Conservation (phyloP, 2,329 filamentous ascomycete species). For the Stachybotrys elegans region DNA sequence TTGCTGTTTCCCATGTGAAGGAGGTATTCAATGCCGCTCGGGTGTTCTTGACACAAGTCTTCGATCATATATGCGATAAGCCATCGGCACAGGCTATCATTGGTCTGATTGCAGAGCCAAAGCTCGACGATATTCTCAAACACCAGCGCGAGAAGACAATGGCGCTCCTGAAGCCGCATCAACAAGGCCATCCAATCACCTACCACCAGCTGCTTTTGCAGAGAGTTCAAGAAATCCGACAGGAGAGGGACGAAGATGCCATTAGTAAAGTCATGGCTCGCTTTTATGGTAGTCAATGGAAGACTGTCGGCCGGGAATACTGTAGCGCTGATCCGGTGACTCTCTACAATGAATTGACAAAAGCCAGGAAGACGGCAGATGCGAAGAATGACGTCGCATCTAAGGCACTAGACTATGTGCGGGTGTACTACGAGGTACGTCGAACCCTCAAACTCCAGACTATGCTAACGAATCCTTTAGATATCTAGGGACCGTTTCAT, state of each 20-base stretch:
- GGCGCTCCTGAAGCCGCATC: conserved; percentile 40
- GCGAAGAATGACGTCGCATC: conserved; percentile 23
- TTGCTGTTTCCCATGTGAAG: conserved; percentile 27
- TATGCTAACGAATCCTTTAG: conserved; percentile 6
- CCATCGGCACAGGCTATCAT: conserved; percentile 10
- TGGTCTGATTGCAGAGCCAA: conserved; percentile 10
- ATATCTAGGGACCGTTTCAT: conserved; percentile 14
- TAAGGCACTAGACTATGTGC: conserved; percentile 30
- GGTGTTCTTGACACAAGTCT: conserved; percentile 5
- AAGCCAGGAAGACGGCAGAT: no score
- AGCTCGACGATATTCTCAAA: conserved; percentile 11
- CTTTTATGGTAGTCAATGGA: conserved; percentile 5
- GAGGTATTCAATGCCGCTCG: conserved; percentile 10
- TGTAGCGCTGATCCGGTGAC: no score
- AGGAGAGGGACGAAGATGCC: conserved; percentile 2
- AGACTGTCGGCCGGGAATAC: background rate
- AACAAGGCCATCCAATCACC: conserved; percentile 42
- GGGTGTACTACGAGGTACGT: conserved; percentile 36
- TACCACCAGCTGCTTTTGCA: conserved; percentile 45
- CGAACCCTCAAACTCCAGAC: background rate
- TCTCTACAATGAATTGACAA: no score
- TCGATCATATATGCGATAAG: conserved; percentile 10
- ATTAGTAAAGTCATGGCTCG: no score
- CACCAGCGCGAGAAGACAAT: conserved; percentile 33
- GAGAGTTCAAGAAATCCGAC: conserved; percentile 24